A percentile compares a stretch with the other conserved stretches of the same genome.
Conservation (phyloP, 83 land plant species). For the Picea abies region DNA sequence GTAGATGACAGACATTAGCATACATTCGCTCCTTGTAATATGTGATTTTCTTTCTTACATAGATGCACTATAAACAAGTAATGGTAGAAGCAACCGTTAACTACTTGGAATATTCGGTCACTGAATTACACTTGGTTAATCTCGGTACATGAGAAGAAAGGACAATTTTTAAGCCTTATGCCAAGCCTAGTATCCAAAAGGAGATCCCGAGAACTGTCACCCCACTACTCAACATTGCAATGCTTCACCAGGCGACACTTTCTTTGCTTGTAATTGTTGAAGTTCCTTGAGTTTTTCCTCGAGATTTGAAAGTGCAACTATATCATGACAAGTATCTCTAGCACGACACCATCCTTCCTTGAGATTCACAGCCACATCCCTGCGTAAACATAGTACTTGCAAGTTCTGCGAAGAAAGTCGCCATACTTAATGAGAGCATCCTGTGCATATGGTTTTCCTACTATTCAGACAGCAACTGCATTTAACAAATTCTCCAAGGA, state of each 20-base stretch:
- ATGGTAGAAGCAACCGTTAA: background rate
- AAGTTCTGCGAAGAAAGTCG: constrained; percentile 61
- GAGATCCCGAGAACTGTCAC: background rate
- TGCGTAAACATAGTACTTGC: constrained; percentile 70
- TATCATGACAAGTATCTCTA: constrained; percentile 55
- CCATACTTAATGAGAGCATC: constrained; percentile 84
- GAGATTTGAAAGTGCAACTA: constrained; percentile 32
- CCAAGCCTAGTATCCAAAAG: background rate
- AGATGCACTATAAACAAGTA: background rate
- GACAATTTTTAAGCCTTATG: background rate
- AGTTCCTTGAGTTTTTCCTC: background rate
- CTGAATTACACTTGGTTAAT: background rate
- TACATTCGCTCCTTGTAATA: background rate
- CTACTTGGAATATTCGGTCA: background rate
- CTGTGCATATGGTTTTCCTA: constrained; percentile 85
- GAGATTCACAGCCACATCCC: constrained; percentile 62
- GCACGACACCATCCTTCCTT: constrained; percentile 67
- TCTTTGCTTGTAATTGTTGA: background rate
- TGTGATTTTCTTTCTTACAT: background rate
- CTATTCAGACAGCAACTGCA: constrained; percentile 77
- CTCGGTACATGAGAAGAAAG: background rate
- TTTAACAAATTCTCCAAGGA: constrained; percentile 73
- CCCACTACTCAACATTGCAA: background rate
- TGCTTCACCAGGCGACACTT: background rate
- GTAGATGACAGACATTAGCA: no score